Evolutionary conservation across 306 rosid species (phyloP).

Genomic region (Rosa multiflora): DNA sequence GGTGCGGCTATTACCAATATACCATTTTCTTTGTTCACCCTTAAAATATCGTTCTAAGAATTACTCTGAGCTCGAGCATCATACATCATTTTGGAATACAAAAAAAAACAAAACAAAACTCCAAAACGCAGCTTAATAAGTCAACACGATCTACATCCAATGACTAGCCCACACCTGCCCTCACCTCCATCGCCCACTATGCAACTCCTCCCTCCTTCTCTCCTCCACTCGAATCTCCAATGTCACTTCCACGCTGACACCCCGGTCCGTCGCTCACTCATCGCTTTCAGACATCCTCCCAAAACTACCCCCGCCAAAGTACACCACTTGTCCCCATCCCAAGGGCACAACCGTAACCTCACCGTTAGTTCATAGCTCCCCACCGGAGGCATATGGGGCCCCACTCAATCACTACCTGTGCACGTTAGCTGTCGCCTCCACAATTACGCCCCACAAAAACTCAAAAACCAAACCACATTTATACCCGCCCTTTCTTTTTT

Average conservation of each 20-base stretch:
- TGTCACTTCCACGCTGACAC: slow-evolving; percentile 4
- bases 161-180: neutral
- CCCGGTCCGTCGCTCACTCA: slow-evolving; percentile 21
- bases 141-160: neutral
- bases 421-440: slow-evolving; percentile 72
- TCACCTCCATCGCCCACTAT: neutral
- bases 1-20: no score
- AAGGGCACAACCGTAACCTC: slow-evolving; percentile 33
- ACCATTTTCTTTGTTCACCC: no score
- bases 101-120: neutral
- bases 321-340: slow-evolving; percentile 13
- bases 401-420: slow-evolving; percentile 60
- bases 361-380: neutral
- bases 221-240: slow-evolving; percentile 11
- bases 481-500: neutral
- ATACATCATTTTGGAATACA: neutral
- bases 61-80: no score
- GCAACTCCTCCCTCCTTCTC: neutral
- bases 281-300: slow-evolving; percentile 32
- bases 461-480: slow-evolving; percentile 26
- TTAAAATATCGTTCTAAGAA: no score
- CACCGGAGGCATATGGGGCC: slow-evolving; percentile 52
- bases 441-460: slow-evolving; percentile 23
- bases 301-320: slow-evolving; percentile 7
- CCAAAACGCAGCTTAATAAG: neutral